phyloP scores from a whole-genome alignment of 2,329 filamentous ascomycete species.

The Calonectria naviculata region DNA sequence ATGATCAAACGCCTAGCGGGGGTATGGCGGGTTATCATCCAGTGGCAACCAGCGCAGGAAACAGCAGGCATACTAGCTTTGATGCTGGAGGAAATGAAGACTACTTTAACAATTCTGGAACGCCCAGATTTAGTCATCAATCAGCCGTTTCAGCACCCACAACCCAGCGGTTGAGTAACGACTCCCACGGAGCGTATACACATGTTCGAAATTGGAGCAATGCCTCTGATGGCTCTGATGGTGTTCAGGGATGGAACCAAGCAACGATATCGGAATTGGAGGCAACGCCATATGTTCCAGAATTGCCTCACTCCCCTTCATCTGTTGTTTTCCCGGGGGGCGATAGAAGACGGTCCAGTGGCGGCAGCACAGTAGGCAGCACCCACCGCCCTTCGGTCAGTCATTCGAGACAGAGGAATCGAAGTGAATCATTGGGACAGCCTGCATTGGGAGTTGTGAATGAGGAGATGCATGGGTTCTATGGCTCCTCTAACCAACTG shows the following conservation, averaged over 20 bases:
- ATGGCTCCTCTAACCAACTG: constrained; percentile 53
- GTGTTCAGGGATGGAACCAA: constrained; percentile 39
- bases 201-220: constrained; percentile 57
- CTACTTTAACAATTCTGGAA: constrained; percentile 42
- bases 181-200: constrained; percentile 49
- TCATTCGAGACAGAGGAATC: constrained; percentile 39
- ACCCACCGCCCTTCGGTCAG: constrained; percentile 36
- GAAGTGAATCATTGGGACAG: constrained; percentile 38
- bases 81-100: constrained; percentile 40
- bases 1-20: constrained; percentile 37
- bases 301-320: constrained; percentile 48
- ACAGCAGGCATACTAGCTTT: constrained; percentile 43
- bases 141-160: constrained; percentile 35
- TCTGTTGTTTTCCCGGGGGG: constrained; percentile 32
- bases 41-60: constrained; percentile 34
- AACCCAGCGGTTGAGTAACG: constrained; percentile 46
- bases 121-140: constrained; percentile 31
- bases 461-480: constrained; percentile 62
- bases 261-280: constrained; percentile 49
- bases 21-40: constrained; percentile 37
- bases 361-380: constrained; percentile 32
- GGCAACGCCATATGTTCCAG: constrained; percentile 46
- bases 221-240: constrained; percentile 55
- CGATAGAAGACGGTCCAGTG: constrained; percentile 41
- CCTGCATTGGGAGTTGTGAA: constrained; percentile 46